phyloP scores from a whole-genome alignment of 176 grass and related monocot species.

The Luzula sylvatica region DNA sequence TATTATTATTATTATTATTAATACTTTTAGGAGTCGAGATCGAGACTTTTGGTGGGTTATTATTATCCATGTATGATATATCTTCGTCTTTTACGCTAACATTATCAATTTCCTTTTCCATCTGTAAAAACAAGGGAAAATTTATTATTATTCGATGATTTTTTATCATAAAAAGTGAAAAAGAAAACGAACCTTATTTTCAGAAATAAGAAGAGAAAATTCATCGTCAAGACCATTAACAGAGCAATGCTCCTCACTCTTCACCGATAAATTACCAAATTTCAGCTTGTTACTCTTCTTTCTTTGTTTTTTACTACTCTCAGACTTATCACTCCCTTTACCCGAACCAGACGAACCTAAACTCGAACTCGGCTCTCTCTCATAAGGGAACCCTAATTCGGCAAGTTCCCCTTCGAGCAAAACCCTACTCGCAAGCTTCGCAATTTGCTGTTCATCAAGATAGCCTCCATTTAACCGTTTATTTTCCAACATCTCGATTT shows the following conservation, averaged over 20 bases:
- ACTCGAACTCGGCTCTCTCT: constrained; percentile 27
- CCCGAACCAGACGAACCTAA: constrained; percentile 13
- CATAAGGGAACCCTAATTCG: constrained; percentile 57
- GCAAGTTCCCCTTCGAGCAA: constrained; percentile 58
- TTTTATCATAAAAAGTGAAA: neutral
- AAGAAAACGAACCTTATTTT: constrained; percentile 47
- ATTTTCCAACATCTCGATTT: constrained; percentile 88
- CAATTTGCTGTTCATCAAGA: constrained; percentile 84
- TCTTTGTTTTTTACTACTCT: constrained; percentile 73
- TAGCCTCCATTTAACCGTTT: constrained; percentile 61
- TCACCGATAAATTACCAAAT: constrained; percentile 31
- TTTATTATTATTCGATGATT: constrained; percentile 9
- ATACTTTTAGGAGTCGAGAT: constrained; percentile 24
- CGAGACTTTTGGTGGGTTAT: constrained; percentile 22
- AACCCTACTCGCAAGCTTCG: constrained; percentile 64
- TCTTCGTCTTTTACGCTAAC: constrained; percentile 32
- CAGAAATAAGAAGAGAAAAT: constrained; percentile 24
- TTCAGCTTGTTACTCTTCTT: constrained; percentile 54
- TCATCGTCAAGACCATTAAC: constrained; percentile 28
- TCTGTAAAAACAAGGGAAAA: constrained; percentile 25
- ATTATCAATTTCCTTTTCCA: constrained; percentile 31
- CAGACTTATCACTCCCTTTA: constrained; percentile 45
- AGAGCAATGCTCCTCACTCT: constrained; percentile 34
- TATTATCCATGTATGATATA: constrained; percentile 19
- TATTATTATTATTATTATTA: constrained; percentile 12